A percentile compares a stretch with the other conserved stretches of the same genome.
phyloP scores from a whole-genome alignment of 1,284 basidiomycete species.

The Austroboletus rostrupii region DNA sequence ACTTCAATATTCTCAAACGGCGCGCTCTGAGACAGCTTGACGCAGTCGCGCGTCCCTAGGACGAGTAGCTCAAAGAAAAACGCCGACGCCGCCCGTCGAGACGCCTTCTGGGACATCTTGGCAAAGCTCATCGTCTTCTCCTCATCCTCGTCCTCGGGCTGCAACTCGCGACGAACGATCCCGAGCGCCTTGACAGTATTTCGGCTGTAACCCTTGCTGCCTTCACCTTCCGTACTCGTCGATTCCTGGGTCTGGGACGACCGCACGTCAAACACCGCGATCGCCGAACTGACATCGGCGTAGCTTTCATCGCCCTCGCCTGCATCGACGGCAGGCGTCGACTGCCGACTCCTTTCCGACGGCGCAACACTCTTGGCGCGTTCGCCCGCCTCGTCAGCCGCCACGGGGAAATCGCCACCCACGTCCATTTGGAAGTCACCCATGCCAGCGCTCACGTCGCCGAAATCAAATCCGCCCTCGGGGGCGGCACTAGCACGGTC shows the following conservation, averaged over 20 bases:
- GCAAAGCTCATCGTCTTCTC: slow-evolving; percentile 52
- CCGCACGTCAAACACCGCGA: slow-evolving; percentile 79
- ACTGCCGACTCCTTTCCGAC: slow-evolving; percentile 60
- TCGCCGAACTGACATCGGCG: slow-evolving; percentile 70
- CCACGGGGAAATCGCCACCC: slow-evolving; percentile 27
- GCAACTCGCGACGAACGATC: slow-evolving; percentile 77
- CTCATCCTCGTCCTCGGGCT: slow-evolving; percentile 58
- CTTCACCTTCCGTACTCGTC: slow-evolving; percentile 45
- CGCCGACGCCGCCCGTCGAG: slow-evolving; percentile 85
- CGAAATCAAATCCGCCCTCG: slow-evolving; percentile 54
- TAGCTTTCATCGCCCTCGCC: slow-evolving; percentile 63
- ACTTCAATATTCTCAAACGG: slow-evolving; percentile 88
- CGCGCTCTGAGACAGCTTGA: slow-evolving; percentile 71
- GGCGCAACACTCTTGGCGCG: slow-evolving; percentile 38
- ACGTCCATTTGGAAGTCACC: slow-evolving; percentile 70
- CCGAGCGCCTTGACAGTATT: slow-evolving; percentile 88
- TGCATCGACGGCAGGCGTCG: slow-evolving; percentile 63
- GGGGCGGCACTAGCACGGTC: slow-evolving; percentile 48
- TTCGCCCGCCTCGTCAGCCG: slow-evolving; percentile 30
- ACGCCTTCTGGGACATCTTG: slow-evolving; percentile 55
- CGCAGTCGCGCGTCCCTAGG: slow-evolving; percentile 86
- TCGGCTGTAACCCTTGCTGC: slow-evolving; percentile 79
- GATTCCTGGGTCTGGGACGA: slow-evolving; percentile 44
- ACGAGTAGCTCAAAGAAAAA: slow-evolving; percentile 99
- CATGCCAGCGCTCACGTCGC: slow-evolving; percentile 46